A percentile compares a stretch with the other conserved stretches of the same genome.
Conservation (phyloP, 306 rosid genomes). For the Fagus sylvatica region DNA sequence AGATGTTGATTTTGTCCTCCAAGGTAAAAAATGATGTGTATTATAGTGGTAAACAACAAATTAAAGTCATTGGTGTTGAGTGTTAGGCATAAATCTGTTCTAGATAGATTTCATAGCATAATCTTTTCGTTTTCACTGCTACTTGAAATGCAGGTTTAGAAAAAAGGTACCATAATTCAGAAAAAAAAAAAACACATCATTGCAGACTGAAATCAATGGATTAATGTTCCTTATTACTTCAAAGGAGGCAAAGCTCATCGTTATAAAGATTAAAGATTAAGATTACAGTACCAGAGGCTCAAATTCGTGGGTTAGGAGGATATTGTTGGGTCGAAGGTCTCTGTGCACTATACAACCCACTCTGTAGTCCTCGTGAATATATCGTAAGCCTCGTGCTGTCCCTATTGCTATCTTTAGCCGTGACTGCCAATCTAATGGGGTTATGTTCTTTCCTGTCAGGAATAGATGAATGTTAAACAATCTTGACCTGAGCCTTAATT, state of each 20-base stretch:
- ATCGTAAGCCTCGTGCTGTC: slow-evolving; percentile 82
- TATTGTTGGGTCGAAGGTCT: slow-evolving; percentile 85
- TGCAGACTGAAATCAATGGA: background rate
- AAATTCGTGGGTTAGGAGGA: slow-evolving; percentile 88
- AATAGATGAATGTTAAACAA: slow-evolving; percentile 5
- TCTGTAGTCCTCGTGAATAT: slow-evolving; percentile 97
- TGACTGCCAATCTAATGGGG: slow-evolving; percentile 65
- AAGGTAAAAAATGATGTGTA: too few relatives aligned
- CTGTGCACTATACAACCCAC: slow-evolving; percentile 94
- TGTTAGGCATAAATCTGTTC: too few relatives aligned
- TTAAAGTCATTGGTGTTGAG: too few relatives aligned
- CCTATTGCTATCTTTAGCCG: slow-evolving; percentile 82
- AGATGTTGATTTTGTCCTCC: too few relatives aligned
- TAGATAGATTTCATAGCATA: too few relatives aligned
- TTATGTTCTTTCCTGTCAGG: slow-evolving; percentile 54
- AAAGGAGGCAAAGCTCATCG: background rate
- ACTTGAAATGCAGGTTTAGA: too few relatives aligned
- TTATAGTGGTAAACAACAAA: too few relatives aligned
- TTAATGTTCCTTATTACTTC: background rate
- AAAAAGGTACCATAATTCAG: too few relatives aligned
- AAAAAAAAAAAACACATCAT: background rate
- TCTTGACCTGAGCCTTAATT: background rate
- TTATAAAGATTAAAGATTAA: background rate
- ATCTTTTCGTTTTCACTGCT: too few relatives aligned
- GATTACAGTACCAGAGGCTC: slow-evolving; percentile 69